A percentile compares a stretch with the other conserved stretches of the same genome.
These are phyloP conservation scores for Fusarium pseudocircinatum DNA, from an alignment of 2,329 filamentous ascomycete species.

Conservation along the genomic window DNA sequence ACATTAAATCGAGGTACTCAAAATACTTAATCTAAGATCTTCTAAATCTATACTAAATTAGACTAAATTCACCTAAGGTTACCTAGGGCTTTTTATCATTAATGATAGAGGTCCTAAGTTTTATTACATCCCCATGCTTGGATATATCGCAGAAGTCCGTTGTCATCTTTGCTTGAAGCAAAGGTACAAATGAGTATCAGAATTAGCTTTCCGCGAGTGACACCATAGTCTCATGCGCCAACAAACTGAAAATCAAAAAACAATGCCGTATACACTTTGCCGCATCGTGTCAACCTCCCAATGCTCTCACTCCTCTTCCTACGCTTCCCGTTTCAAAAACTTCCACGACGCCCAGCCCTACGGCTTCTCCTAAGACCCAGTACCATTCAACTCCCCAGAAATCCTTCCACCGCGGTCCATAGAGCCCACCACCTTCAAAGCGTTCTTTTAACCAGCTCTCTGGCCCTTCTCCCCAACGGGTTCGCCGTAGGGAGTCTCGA, in stretches of 20 bases:
- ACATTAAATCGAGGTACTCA: too few relatives aligned
- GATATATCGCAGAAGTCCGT: not conserved
- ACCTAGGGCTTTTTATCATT: too few relatives aligned
- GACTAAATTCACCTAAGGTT: too few relatives aligned
- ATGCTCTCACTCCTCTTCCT: slow-evolving; percentile 69
- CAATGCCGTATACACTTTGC: not conserved
- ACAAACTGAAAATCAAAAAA: not conserved
- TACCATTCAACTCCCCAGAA: slow-evolving; percentile 76
- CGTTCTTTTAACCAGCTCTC: slow-evolving; percentile 70
- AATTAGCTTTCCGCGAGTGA: not conserved
- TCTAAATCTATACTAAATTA: too few relatives aligned
- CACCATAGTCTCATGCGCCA: not conserved
- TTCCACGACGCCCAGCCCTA: slow-evolving; percentile 76
- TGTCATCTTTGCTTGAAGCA: not conserved
- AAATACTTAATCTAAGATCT: too few relatives aligned
- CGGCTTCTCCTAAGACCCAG: slow-evolving; percentile 76
- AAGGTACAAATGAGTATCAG: not conserved
- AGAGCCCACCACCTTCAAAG: slow-evolving; percentile 71
- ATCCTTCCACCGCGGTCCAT: slow-evolving; percentile 66
- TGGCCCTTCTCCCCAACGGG: slow-evolving; percentile 70
- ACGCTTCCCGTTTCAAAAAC: slow-evolving; percentile 79
- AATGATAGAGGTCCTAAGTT: too few relatives aligned
- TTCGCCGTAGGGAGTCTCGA: slow-evolving; percentile 65
- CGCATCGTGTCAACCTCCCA: slow-evolving; percentile 42
- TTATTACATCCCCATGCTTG: too few relatives aligned